Percentiles rank a stretch among this genome's conserved stretches.
These are phyloP conservation scores for Madurella fahalii DNA, from an alignment of 2,329 filamentous ascomycete genomes.

Conservation along the genomic window DNA sequence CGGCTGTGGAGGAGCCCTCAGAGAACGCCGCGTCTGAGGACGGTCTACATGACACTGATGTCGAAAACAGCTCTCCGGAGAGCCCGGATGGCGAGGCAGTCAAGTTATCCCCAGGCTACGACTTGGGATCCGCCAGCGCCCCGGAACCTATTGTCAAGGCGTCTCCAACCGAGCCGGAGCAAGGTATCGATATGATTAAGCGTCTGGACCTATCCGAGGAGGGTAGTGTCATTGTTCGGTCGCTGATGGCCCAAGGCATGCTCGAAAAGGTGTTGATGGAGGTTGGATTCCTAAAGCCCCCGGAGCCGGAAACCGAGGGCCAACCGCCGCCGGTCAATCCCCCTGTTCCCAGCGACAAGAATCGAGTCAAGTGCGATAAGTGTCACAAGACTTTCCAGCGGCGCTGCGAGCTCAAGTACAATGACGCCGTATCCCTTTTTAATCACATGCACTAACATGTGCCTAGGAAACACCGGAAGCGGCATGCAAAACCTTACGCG, in stretches of 20 bases:
- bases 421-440: not conserved
- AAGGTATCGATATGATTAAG: not conserved
- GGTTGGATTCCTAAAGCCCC: constrained; percentile 23
- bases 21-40: constrained; percentile 4
- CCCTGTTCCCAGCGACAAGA: not conserved
- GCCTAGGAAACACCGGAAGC: constrained; percentile 74
- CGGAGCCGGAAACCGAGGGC: constrained; percentile 8
- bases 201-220: constrained; percentile 12
- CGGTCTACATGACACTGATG: not conserved
- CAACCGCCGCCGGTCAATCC: constrained; percentile 13
- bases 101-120: constrained; percentile 24
- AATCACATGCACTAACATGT: constrained; percentile 22
- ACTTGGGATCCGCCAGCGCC: not conserved
- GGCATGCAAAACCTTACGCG: constrained; percentile 75
- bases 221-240: constrained; percentile 11
- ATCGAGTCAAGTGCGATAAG: constrained; percentile 29
- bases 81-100: not conserved
- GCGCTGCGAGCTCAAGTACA: constrained; percentile 56
- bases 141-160: not conserved
- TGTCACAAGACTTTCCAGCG: constrained; percentile 48
- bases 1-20: constrained; percentile 3
- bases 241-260: constrained; percentile 25
- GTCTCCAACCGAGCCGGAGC: not conserved
- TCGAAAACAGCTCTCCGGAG: constrained; percentile 1
- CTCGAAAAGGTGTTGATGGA: constrained; percentile 32